Conservation (phyloP, 1,139 yeast species). For the Geotrichum klebahnii region DNA sequence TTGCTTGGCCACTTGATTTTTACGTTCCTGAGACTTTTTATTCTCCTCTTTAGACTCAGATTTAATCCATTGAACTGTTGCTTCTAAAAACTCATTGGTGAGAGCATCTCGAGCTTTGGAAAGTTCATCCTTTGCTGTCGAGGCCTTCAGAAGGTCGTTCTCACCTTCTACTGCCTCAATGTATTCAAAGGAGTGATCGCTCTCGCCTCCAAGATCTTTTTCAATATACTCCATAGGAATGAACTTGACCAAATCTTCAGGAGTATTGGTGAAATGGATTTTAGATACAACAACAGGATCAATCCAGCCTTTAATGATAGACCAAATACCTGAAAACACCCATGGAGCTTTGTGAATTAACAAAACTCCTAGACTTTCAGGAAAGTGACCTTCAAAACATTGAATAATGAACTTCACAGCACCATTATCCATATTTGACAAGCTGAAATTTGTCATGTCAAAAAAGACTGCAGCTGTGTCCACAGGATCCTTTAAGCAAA, state of each 20-base stretch:
- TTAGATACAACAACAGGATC: constrained; percentile 86
- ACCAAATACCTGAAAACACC: constrained; percentile 85
- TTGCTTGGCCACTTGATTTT: constrained; percentile 49
- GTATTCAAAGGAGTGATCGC: constrained; percentile 52
- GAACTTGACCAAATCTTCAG: constrained; percentile 56
- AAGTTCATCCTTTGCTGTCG: constrained; percentile 43
- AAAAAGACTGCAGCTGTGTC: constrained; percentile 72
- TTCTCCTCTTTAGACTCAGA: constrained; percentile 44
- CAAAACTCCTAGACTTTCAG: constrained; percentile 72
- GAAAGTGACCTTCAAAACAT: constrained; percentile 82
- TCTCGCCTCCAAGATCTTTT: constrained; percentile 61
- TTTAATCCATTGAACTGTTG: constrained; percentile 68
- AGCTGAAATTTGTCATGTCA: constrained; percentile 68
- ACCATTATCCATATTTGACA: constrained; percentile 76
- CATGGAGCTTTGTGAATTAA: constrained; percentile 86
- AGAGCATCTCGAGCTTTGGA: constrained; percentile 49
- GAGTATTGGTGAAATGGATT: constrained; percentile 63
- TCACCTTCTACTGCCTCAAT: constrained; percentile 53
- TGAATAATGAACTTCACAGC: constrained; percentile 75
- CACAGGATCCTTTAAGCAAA: constrained; percentile 57
- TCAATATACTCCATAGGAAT: constrained; percentile 56
- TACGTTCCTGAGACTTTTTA: constrained; percentile 44
- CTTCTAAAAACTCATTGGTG: constrained; percentile 48
- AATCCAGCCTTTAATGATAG: constrained; percentile 74
- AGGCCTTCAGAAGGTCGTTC: constrained; percentile 44